A percentile compares a stretch with the other conserved stretches of the same genome.
These are phyloP conservation scores for Colletotrichum sp. DNA, from an alignment of 2,329 filamentous ascomycete species.

Conservation along the genomic window DNA sequence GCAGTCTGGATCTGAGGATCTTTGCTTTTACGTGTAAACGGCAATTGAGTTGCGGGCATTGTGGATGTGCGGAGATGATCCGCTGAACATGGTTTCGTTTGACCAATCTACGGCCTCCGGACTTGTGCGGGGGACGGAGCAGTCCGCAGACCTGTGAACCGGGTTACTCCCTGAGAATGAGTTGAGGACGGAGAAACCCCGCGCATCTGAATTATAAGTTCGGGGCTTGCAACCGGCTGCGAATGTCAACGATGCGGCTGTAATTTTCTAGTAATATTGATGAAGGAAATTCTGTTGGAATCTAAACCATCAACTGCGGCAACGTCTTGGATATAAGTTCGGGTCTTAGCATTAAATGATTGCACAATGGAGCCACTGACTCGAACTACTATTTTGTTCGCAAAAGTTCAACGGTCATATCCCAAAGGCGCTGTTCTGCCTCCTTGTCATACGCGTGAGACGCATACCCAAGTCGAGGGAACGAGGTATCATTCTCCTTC, in stretches of 20 bases:
- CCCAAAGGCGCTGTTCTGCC: neutral
- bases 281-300: no score
- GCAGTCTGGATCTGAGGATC: neutral
- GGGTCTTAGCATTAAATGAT: no score
- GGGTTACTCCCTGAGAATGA: neutral
- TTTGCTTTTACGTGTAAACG: neutral
- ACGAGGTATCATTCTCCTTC: neutral
- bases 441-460: neutral
- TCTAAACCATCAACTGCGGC: no score
- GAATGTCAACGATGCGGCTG: neutral
- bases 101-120: slow-evolving; percentile 23
- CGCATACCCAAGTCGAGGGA: neutral
- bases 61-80: neutral
- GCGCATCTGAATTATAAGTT: neutral
- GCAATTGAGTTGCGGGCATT: neutral
- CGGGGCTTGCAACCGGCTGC: neutral
- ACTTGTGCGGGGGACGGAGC: neutral
- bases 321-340: no score
- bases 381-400: neutral
- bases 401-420: neutral
- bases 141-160: neutral
- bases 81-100: neutral
- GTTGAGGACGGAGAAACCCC: neutral
- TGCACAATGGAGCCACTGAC: no score
- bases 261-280: neutral